These are phyloP conservation scores for Diaporthe aspalathi DNA, from an alignment of 2,329 filamentous ascomycete species.

Conservation along the genomic window DNA sequence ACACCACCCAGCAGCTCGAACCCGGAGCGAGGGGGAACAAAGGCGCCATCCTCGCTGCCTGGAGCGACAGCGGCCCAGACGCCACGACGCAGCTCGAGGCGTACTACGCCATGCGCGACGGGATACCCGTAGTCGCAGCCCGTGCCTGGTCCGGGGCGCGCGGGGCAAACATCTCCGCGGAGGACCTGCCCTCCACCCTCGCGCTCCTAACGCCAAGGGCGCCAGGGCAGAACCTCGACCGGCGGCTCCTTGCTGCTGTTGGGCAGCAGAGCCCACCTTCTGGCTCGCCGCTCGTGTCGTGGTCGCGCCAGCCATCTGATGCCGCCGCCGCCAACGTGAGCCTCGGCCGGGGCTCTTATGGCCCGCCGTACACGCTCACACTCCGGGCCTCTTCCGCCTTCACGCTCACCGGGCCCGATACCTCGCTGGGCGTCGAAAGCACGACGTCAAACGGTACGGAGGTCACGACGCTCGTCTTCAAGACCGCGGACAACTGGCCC, in stretches of 20 bases:
- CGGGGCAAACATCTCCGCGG: not conserved
- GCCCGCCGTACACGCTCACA: slow-evolving; percentile 57
- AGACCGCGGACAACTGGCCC: slow-evolving; percentile 52
- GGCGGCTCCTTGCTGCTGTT: slow-evolving; percentile 4
- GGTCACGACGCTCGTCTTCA: slow-evolving; percentile 51
- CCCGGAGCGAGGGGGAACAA: slow-evolving; percentile 41
- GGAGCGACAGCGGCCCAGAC: slow-evolving; percentile 62
- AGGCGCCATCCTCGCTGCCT: slow-evolving; percentile 57
- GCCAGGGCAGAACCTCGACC: not conserved
- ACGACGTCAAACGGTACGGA: slow-evolving; percentile 43
- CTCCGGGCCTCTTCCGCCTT: slow-evolving; percentile 56
- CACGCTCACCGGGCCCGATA: slow-evolving; percentile 56
- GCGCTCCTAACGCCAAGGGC: not conserved
- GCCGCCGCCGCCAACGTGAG: slow-evolving; percentile 34
- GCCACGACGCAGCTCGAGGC: slow-evolving; percentile 60
- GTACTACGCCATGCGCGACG: slow-evolving; percentile 58
- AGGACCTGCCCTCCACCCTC: not conserved
- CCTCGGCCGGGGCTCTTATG: slow-evolving; percentile 55
- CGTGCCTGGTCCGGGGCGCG: slow-evolving; percentile 54
- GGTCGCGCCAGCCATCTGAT: slow-evolving; percentile 36
- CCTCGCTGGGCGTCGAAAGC: slow-evolving; percentile 51
- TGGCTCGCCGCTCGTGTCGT: not conserved
- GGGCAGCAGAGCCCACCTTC: not conserved
- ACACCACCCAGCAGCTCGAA: slow-evolving; percentile 52
- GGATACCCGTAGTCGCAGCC: slow-evolving; percentile 56